Conservation (phyloP, 768 basidiomycete species). For the Xerocomus spinulosus region DNA sequence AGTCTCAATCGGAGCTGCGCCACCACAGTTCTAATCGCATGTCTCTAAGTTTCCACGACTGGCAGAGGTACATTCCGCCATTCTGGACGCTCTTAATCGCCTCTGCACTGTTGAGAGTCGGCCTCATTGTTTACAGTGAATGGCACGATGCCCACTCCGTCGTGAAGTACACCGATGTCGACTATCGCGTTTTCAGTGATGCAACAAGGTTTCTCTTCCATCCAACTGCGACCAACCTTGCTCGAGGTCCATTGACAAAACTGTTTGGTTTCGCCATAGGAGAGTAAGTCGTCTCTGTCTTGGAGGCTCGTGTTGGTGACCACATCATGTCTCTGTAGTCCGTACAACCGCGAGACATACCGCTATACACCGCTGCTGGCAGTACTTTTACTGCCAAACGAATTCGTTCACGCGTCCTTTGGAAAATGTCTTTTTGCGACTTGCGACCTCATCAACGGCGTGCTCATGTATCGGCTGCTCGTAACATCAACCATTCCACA, state of each 20-base stretch:
- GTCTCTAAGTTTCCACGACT: too few relatives aligned
- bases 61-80: slow-evolving; percentile 23
- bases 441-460: slow-evolving; percentile 77
- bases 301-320: background rate
- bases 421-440: slow-evolving; percentile 87
- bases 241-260: slow-evolving; percentile 54
- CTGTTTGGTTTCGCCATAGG: slow-evolving; percentile 48
- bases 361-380: slow-evolving; percentile 95
- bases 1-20: too few relatives aligned
- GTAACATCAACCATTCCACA: slow-evolving; percentile 44
- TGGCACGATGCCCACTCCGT: slow-evolving; percentile 81
- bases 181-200: slow-evolving; percentile 94
- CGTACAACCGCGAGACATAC: slow-evolving; percentile 88
- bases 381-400: slow-evolving; percentile 74
- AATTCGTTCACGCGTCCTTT: slow-evolving; percentile 75
- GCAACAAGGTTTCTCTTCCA: slow-evolving; percentile 68
- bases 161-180: slow-evolving; percentile 97
- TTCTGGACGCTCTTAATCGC: slow-evolving; percentile 51
- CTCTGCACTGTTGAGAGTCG: slow-evolving; percentile 58
- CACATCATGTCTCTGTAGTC: slow-evolving; percentile 43
- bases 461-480: slow-evolving; percentile 64
- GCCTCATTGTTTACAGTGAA: slow-evolving; percentile 79
- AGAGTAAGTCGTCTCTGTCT: slow-evolving; percentile 55
- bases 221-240: slow-evolving; percentile 47
- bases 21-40: too few relatives aligned